Evolutionary conservation across 1,284 basidiomycete genomes (phyloP).

Genomic region (Austropuccinia psidii): DNA sequence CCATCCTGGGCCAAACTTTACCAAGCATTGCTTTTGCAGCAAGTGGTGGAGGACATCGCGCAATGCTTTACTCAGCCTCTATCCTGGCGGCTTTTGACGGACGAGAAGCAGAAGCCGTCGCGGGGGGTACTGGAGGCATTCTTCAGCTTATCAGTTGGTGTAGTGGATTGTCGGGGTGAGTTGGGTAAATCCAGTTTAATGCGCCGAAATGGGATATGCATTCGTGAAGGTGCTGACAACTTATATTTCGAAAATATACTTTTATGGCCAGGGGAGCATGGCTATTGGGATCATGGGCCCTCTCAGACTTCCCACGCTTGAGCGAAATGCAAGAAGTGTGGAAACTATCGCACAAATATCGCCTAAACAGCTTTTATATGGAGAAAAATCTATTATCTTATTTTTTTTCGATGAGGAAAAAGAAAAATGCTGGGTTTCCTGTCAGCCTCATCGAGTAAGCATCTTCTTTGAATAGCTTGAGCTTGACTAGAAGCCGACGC

Average conservation of each 20-base stretch:
- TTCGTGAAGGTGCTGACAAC: too few relatives aligned
- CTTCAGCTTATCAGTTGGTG: slow-evolving; percentile 15
- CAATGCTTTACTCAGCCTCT: slow-evolving; percentile 1
- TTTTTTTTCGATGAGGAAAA: too few relatives aligned
- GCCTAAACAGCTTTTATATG: too few relatives aligned
- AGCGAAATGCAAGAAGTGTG: not conserved
- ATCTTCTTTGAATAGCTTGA: too few relatives aligned
- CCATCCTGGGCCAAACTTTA: slow-evolving; percentile 11
- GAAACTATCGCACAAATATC: slow-evolving; percentile 22
- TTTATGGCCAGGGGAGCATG: slow-evolving; percentile 14
- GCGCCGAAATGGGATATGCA: too few relatives aligned
- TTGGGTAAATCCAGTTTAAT: too few relatives aligned
- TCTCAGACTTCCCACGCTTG: slow-evolving; percentile 17
- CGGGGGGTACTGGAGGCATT: slow-evolving; percentile 8
- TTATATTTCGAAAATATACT: not conserved
- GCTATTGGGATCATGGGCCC: slow-evolving; percentile 27
- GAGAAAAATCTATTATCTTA: too few relatives aligned
- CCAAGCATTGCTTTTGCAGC: slow-evolving; percentile 7
- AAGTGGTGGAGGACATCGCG: slow-evolving; percentile 22
- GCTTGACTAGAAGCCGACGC: not conserved
- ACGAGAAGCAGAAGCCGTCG: slow-evolving; percentile 2
- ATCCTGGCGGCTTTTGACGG: slow-evolving; percentile 30
- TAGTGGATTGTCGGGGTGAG: slow-evolving; percentile 19
- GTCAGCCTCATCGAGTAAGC: slow-evolving; percentile 26
- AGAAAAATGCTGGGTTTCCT: slow-evolving; percentile 27